Percentiles rank a stretch among this genome's conserved stretches.
These are phyloP conservation scores for Pseudofabraea citricarpa DNA, from an alignment of 2,329 filamentous ascomycete species.

Conservation along the genomic window DNA sequence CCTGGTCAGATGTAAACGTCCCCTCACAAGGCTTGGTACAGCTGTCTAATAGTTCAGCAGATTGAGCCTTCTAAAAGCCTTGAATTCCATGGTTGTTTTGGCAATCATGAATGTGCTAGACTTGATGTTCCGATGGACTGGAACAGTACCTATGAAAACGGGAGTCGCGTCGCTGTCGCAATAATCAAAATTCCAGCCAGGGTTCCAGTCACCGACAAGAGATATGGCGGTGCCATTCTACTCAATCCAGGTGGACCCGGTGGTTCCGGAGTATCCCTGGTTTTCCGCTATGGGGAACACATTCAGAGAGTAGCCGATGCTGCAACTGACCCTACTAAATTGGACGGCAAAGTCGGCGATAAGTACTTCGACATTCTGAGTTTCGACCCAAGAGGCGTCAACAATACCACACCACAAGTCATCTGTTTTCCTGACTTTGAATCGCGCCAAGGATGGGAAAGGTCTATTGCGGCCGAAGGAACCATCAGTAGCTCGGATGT, in stretches of 20 bases:
- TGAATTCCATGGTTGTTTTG: slow-evolving; percentile 30
- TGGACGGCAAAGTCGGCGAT: slow-evolving; percentile 5
- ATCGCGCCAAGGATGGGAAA: slow-evolving; percentile 4
- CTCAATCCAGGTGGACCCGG: slow-evolving; percentile 37
- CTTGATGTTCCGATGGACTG: slow-evolving; percentile 37
- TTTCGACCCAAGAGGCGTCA: slow-evolving; percentile 37
- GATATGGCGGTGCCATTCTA: slow-evolving; percentile 33
- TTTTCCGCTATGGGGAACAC: slow-evolving; percentile 18
- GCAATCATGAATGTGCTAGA: slow-evolving; percentile 33
- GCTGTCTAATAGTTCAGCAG: slow-evolving; percentile 6
- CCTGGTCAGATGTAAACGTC: too few relatives aligned
- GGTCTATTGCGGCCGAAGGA: background rate
- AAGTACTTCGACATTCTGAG: slow-evolving; percentile 33
- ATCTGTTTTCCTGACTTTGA: slow-evolving; percentile 28
- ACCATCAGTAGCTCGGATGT: background rate
- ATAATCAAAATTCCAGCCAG: slow-evolving; percentile 34
- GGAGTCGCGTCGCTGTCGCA: slow-evolving; percentile 29
- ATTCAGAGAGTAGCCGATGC: slow-evolving; percentile 26
- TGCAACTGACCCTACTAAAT: background rate
- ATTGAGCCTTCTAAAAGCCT: slow-evolving; percentile 13
- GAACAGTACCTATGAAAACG: slow-evolving; percentile 22
- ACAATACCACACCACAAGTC: slow-evolving; percentile 27
- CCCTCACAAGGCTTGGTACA: background rate
- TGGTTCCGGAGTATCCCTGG: slow-evolving; percentile 28
- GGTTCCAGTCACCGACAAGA: slow-evolving; percentile 29